These are phyloP conservation scores for Escovopsis sp. DNA, from an alignment of 2,329 filamentous ascomycete genomes.

Conservation along the genomic window DNA sequence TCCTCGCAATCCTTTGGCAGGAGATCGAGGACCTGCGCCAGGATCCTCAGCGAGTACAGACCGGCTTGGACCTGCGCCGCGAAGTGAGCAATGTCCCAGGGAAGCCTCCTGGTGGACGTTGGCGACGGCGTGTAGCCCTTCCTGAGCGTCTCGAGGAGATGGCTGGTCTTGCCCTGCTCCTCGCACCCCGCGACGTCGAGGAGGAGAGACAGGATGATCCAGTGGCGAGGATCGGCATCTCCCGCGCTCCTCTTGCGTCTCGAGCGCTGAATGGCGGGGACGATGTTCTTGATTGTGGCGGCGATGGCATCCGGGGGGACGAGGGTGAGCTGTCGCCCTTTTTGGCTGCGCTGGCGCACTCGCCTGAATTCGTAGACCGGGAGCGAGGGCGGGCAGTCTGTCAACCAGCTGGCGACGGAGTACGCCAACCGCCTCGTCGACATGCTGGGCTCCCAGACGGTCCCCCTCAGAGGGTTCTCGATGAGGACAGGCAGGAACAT, in stretches of 20 bases:
- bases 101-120: conserved; percentile 5
- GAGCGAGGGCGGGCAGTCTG: conserved; percentile 5
- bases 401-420: conserved; percentile 24
- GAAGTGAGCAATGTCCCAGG: conserved; percentile 48
- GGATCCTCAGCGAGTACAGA: conserved; percentile 44
- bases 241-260: not conserved
- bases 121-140: not conserved
- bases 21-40: conserved; percentile 23
- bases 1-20: not conserved
- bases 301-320: conserved; percentile 5
- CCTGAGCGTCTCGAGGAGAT: conserved; percentile 12
- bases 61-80: conserved; percentile 44
- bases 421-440: conserved; percentile 39
- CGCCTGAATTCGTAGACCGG: conserved; percentile 23
- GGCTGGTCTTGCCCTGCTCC: conserved; percentile 14
- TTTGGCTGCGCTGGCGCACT: conserved; percentile 16
- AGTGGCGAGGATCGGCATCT: conserved; percentile 5
- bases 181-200: conserved; percentile 17
- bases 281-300: conserved; percentile 9
- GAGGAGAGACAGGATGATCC: conserved; percentile 14
- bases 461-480: conserved; percentile 39
- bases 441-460: conserved; percentile 41
- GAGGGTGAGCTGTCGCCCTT: conserved; percentile 13
- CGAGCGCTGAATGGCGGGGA: conserved; percentile 8
- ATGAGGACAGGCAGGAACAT: conserved; percentile 53